These are phyloP conservation scores for Talaromyces amestolkiae DNA, from an alignment of 2,329 filamentous ascomycete genomes.

Conservation along the genomic window DNA sequence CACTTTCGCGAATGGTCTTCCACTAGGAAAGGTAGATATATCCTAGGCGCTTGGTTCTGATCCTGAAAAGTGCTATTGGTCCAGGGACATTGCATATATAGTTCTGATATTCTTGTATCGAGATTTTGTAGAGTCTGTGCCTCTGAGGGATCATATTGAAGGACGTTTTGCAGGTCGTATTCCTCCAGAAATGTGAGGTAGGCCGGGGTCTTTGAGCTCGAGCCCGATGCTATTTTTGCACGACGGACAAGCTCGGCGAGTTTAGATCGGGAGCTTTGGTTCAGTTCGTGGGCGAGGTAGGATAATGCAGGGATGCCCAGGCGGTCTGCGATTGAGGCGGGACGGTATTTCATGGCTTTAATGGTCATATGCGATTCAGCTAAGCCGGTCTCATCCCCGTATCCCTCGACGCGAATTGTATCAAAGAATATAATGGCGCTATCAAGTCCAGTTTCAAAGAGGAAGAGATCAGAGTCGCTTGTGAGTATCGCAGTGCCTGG, in stretches of 20 bases:
- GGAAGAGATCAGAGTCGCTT: constrained; percentile 81
- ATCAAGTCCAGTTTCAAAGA: constrained; percentile 64
- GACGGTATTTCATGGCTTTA: constrained; percentile 39
- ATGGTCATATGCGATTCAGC: constrained; percentile 29
- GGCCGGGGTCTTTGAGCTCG: constrained; percentile 20
- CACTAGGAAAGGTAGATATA: constrained; percentile 66
- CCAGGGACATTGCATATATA: constrained; percentile 46
- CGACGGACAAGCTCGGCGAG: constrained; percentile 34
- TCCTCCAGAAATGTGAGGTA: constrained; percentile 38
- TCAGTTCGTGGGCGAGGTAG: constrained; percentile 43
- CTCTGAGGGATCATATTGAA: constrained; percentile 2
- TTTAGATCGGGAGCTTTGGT: constrained; percentile 28
- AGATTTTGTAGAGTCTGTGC: constrained; percentile 27
- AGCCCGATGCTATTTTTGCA: constrained; percentile 26
- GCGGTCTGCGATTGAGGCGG: constrained; percentile 31
- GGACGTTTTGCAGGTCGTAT: constrained; percentile 28
- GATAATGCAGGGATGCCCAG: constrained; percentile 36
- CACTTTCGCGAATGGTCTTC: constrained; percentile 57
- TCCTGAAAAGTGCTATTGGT: constrained; percentile 23
- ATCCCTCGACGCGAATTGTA: constrained; percentile 52
- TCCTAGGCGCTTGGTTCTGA: constrained; percentile 34
- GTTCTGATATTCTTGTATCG: constrained; percentile 53
- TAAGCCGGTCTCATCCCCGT: constrained; percentile 14
- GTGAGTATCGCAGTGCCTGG: constrained; percentile 65
- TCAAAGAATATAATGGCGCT: constrained; percentile 68